phyloP scores from a whole-genome alignment of 176 grass and related monocot genomes.

The Zoysia japonica region DNA sequence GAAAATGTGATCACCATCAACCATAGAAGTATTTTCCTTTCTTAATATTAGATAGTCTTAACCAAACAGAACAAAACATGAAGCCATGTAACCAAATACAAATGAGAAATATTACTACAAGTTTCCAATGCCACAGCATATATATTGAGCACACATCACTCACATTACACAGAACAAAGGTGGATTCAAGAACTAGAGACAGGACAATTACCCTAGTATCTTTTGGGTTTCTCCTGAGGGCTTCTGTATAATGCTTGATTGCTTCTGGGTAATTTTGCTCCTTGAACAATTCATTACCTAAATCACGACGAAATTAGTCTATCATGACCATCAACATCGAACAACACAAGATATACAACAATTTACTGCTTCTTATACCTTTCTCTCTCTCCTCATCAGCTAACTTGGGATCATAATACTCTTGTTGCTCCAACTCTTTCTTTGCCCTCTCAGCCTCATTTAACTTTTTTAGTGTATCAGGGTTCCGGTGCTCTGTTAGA shows the following conservation, averaged over 20 bases:
- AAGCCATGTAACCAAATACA: not conserved
- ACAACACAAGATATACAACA: not conserved
- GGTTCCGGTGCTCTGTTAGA: conserved; percentile 93
- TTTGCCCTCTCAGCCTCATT: conserved; percentile 94
- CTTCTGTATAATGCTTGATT: conserved; percentile 90
- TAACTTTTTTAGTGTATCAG: conserved; percentile 82
- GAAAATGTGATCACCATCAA: not conserved
- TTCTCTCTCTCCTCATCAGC: conserved; percentile 97
- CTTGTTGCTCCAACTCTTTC: conserved; percentile 97
- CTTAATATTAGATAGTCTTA: not conserved
- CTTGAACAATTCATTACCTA: conserved; percentile 96
- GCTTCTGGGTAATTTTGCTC: conserved; percentile 95
- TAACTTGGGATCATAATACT: conserved; percentile 87
- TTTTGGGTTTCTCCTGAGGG: conserved; percentile 86
- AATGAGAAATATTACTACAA: not conserved
- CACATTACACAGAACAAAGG: not conserved
- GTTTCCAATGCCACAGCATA: not conserved
- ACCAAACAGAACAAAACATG: not conserved
- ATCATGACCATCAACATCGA: not conserved
- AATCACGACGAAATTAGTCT: not conserved
- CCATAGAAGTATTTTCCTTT: not conserved
- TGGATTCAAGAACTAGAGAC: not conserved
- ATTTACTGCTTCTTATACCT: conserved; percentile 49
- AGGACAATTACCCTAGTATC: conserved; percentile 77
- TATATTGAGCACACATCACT: not conserved